phyloP scores from a whole-genome alignment of 108 stramenopile genomes.

The Aurantiochytrium sp. region DNA sequence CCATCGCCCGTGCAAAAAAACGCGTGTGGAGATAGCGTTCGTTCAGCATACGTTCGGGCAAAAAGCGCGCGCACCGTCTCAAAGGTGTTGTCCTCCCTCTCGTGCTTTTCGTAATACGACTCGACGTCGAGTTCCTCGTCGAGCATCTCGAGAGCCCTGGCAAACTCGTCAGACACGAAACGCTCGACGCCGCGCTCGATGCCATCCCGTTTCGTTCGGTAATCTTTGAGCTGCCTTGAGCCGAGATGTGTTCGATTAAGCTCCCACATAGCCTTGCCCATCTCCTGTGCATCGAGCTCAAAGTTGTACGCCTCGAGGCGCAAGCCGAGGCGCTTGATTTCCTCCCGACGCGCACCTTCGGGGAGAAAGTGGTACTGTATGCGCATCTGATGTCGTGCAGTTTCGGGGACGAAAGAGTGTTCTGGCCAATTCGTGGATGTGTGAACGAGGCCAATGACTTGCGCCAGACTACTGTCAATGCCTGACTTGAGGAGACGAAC shows the following conservation, averaged over 20 bases:
- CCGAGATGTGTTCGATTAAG: background rate
- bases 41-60: background rate
- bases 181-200: background rate
- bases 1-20: background rate
- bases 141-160: background rate
- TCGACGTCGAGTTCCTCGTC: background rate
- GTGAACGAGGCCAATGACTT: background rate
- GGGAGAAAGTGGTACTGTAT: background rate
- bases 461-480: background rate
- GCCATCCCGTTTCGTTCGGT: background rate
- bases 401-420: background rate
- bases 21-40: background rate
- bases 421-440: background rate
- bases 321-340: background rate
- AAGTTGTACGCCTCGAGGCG: background rate
- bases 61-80: background rate
- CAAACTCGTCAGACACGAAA: background rate
- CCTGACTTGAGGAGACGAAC: background rate
- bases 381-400: background rate
- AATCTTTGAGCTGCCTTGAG: background rate
- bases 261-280: background rate
- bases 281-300: background rate
- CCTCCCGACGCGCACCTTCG: background rate
- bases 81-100: background rate
- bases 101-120: background rate